Percentiles rank a stretch among this genome's conserved stretches.
phyloP scores from a whole-genome alignment of 208 protist species.

The Leishmania arabica region DNA sequence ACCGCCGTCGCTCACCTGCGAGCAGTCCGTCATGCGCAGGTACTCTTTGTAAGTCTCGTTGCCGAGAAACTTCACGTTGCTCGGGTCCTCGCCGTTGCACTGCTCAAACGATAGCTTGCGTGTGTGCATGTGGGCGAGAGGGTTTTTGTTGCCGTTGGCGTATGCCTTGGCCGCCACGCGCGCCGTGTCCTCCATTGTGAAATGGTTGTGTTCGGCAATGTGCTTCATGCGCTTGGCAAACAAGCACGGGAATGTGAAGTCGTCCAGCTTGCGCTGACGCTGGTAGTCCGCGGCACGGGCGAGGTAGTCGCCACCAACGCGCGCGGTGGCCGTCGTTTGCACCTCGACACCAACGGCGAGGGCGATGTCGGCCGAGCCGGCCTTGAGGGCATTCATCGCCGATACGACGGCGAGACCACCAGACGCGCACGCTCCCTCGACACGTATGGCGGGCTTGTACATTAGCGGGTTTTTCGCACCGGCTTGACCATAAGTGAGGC shows the following conservation, averaged over 20 bases:
- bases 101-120: slow-evolving; percentile 74
- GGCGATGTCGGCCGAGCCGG: slow-evolving; percentile 65
- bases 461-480: slow-evolving; percentile 48
- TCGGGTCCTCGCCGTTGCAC: slow-evolving; percentile 51
- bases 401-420: slow-evolving; percentile 80
- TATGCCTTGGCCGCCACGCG: slow-evolving; percentile 90
- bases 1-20: slow-evolving; percentile 92
- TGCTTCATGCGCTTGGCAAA: slow-evolving; percentile 89
- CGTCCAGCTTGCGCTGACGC: slow-evolving; percentile 85
- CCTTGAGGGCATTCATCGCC: slow-evolving; percentile 56
- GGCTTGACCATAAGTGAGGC: slow-evolving; percentile 36
- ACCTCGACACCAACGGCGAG: slow-evolving; percentile 90
- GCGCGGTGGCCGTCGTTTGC: slow-evolving; percentile 81
- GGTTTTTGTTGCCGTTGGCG: slow-evolving; percentile 87
- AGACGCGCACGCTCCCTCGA: slow-evolving; percentile 92
- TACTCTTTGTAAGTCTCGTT: slow-evolving; percentile 87
- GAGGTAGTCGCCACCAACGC: slow-evolving; percentile 89
- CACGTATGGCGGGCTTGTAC: slow-evolving; percentile 78
- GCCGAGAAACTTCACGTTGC: slow-evolving; percentile 80
- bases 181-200: slow-evolving; percentile 89
- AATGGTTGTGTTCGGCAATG: slow-evolving; percentile 70
- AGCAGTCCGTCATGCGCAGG: slow-evolving; percentile 86
- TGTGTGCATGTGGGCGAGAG: slow-evolving; percentile 90
- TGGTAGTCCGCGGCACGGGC: slow-evolving; percentile 89
- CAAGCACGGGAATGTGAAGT: slow-evolving; percentile 94